Evolutionary conservation across 2,329 filamentous ascomycete genomes (phyloP), one percentile per base, ranked within the genome.

Genomic region (Cladobotryum protrusum): DNA sequence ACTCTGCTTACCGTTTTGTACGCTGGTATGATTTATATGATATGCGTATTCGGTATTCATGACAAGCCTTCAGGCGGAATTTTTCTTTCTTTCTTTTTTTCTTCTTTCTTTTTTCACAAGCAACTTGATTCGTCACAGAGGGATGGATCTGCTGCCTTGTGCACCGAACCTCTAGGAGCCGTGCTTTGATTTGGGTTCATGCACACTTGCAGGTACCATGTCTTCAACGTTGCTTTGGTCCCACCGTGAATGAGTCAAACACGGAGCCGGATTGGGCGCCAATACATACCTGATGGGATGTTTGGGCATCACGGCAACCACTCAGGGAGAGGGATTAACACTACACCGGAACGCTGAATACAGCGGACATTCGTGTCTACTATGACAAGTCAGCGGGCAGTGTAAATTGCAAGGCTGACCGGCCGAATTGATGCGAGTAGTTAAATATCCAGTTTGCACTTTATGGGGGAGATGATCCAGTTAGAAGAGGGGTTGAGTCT

Each of bases 161-260:
- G 24, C 24, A 29, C 11, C 11, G 24, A 29, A 29, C 24, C 24
- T 8, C 24, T 29, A 29, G 24, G 24, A 29, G 24, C 24, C 24
- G 24, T 29, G 24, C 24, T 29, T 29, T 29, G 24, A 9, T 29
- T 29, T 29, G 24, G 32, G 43, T 51, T 51, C 49, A 48, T 51
- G 49, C 45, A 51, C 24, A 24, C 14, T 39, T 41, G 49, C 41
- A 47, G 49, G 35, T 17, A 37, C 17, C 40, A 33, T 20, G 14
- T 44, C 29, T 48, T 20, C 18, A 19, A 48, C 34, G 41, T 15
- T 45, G 43, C 29, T 45, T 20, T 4, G 24, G 43, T 34, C 29
- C 43, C 43, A 45, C 43, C n/a, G 18, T 20, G 43, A 24, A 32
- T 51, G 45, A 51, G 49, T 51, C 41, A 47, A 51, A 34, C 11